Percentiles rank a stretch among this genome's conserved stretches.
Conservation (phyloP, 192 early-diverging fungal species). For the Pilobolus umbonatus region DNA sequence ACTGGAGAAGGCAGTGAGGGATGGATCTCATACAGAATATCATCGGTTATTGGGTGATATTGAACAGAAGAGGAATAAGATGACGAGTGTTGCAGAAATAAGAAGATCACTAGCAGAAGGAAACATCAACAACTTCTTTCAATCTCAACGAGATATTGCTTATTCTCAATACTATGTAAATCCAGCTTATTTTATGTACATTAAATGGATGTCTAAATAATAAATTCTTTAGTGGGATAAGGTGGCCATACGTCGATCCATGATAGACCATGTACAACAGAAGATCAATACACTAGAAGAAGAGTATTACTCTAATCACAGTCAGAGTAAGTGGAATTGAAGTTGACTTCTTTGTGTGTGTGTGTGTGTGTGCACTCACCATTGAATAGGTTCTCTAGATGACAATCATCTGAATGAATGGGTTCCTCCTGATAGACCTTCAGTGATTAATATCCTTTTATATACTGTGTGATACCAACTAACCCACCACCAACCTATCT, state of each 20-base stretch:
- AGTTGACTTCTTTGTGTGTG: neutral
- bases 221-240: slow-evolving; percentile 23
- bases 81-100: slow-evolving; percentile 14
- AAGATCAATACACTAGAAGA: slow-evolving; percentile 30
- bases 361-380: no score
- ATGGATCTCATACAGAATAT: slow-evolving; percentile 30
- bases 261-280: slow-evolving; percentile 32
- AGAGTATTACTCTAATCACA: slow-evolving; percentile 25
- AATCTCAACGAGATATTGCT: slow-evolving; percentile 23
- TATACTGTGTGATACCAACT: neutral
- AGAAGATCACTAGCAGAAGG: slow-evolving; percentile 20
- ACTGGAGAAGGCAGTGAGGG: slow-evolving; percentile 23
- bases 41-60: slow-evolving; percentile 24
- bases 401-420: slow-evolving; percentile 18
- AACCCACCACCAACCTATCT: neutral
- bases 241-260: slow-evolving; percentile 23
- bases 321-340: slow-evolving; percentile 18
- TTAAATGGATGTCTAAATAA: neutral
- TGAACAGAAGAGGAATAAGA: slow-evolving; percentile 25
- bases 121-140: slow-evolving; percentile 15
- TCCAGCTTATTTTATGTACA: neutral
- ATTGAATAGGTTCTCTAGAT: slow-evolving; percentile 9
- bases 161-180: slow-evolving; percentile 31
- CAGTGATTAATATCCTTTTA: slow-evolving; percentile 41
- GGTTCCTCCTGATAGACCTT: slow-evolving; percentile 32